A percentile compares a stretch with the other conserved stretches of the same genome.
Evolutionary conservation across 441 rosid species (phyloP).

Genomic region (Populus hybrid): DNA sequence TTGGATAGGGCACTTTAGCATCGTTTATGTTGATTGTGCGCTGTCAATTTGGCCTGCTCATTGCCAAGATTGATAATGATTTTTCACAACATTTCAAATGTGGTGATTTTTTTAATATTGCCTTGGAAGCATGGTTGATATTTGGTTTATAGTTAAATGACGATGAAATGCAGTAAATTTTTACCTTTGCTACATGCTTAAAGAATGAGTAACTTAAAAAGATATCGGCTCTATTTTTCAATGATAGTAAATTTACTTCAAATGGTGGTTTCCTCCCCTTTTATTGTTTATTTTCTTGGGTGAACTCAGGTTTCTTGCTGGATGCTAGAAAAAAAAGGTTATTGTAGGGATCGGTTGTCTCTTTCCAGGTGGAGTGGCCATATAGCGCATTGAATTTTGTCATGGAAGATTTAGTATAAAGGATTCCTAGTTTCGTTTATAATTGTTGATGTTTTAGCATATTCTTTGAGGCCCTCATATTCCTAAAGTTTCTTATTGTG

Average conservation of each 20-base stretch:
- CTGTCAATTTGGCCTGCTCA: neutral
- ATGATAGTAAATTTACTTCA: neutral
- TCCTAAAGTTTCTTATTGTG: constrained; percentile 18
- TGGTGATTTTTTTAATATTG: neutral
- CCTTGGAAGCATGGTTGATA: neutral
- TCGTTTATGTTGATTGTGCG: neutral
- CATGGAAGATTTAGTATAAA: constrained; percentile 24
- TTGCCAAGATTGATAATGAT: neutral
- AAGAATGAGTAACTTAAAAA: neutral
- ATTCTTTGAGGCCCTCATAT: constrained; percentile 29
- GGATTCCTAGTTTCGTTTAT: constrained; percentile 10
- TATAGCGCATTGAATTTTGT: constrained; percentile 32
- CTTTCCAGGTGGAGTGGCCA: constrained; percentile 27
- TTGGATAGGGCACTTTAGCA: neutral
- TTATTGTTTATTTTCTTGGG: neutral
- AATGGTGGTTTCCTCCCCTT: neutral
- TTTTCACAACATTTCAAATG: neutral
- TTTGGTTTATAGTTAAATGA: neutral
- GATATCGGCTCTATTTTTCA: neutral
- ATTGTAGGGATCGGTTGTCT: constrained; percentile 28
- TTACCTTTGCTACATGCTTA: neutral
- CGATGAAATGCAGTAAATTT: neutral
- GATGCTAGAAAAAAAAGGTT: constrained; percentile 28
- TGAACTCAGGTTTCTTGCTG: constrained; percentile 29
- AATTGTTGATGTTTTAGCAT: constrained; percentile 23